Evolutionary conservation across 495 filamentous ascomycete genomes (phyloP).

Genomic region (Podospora bellae-mahoneyi): DNA sequence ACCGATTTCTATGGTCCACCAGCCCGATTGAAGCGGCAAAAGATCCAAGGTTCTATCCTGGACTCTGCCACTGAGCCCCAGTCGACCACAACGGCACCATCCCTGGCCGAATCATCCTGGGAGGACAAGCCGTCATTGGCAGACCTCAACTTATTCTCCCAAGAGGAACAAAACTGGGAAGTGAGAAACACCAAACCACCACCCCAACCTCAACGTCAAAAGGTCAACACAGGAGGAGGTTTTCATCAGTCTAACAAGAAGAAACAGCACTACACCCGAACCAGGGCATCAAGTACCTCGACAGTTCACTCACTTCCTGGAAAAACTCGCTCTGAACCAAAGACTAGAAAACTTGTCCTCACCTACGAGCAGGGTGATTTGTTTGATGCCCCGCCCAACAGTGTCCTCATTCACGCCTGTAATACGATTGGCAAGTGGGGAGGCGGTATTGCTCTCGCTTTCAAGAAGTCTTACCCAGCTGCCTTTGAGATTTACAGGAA

Average conservation of each 20-base stretch:
- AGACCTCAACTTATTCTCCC: background rate
- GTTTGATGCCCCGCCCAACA: conserved; percentile 27
- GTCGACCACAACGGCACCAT: background rate
- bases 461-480: conserved; percentile 23
- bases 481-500: conserved; percentile 22
- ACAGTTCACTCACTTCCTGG: background rate
- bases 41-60: background rate
- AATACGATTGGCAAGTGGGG: conserved; percentile 28
- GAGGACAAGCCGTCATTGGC: background rate
- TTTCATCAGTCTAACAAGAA: background rate
- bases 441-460: conserved; percentile 26
- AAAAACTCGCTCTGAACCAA: background rate
- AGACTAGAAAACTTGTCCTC: conserved; percentile 16
- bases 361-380: conserved; percentile 21
- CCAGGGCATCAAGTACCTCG: background rate
- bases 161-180: background rate
- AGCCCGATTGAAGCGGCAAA: background rate
- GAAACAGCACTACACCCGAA: background rate
- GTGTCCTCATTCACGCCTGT: conserved; percentile 34
- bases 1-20: background rate
- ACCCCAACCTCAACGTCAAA: background rate
- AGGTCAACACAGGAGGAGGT: background rate
- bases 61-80: background rate
- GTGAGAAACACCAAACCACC: background rate
- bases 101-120: background rate